Evolutionary conservation across 305 asterid genomes (phyloP).

Genomic region (Fraxinus sp.): DNA sequence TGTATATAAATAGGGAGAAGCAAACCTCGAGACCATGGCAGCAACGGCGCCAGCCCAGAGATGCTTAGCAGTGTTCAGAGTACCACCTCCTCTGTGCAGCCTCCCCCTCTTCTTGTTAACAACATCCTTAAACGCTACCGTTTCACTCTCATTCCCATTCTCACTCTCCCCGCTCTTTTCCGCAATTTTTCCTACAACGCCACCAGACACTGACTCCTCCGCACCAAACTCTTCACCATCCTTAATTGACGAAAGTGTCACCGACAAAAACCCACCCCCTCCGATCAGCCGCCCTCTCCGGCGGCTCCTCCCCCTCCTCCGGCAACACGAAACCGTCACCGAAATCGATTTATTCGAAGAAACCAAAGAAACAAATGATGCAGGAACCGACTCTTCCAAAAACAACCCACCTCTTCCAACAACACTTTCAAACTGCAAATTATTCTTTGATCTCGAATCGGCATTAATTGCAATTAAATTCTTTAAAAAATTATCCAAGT

Average conservation of each 20-base stretch:
- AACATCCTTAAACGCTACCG: slow-evolving; percentile 33
- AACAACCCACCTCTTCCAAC: slow-evolving; percentile 59
- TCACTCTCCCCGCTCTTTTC: slow-evolving; percentile 41
- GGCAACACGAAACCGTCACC: slow-evolving; percentile 34
- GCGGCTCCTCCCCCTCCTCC: slow-evolving; percentile 30
- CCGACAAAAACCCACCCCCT: slow-evolving; percentile 48
- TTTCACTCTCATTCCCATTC: slow-evolving; percentile 34
- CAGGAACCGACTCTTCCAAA: slow-evolving; percentile 59
- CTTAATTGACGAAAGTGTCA: slow-evolving; percentile 48
- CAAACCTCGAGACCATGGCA: slow-evolving; percentile 78
- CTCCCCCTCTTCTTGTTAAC: slow-evolving; percentile 37
- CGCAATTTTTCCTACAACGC: slow-evolving; percentile 49
- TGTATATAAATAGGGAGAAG: slow-evolving; percentile 8
- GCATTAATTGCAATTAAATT: slow-evolving; percentile 32
- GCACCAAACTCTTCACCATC: slow-evolving; percentile 35
- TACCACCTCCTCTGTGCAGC: slow-evolving; percentile 38
- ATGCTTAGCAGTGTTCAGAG: slow-evolving; percentile 82
- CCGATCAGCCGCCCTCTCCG: slow-evolving; percentile 30
- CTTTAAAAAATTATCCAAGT: slow-evolving; percentile 47
- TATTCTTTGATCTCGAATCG: slow-evolving; percentile 26
- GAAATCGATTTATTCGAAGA: slow-evolving; percentile 25
- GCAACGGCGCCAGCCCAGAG: slow-evolving; percentile 99
- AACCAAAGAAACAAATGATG: slow-evolving; percentile 53
- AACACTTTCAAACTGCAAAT: slow-evolving; percentile 24
- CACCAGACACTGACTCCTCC: slow-evolving; percentile 39